Evolutionary conservation across 2,329 filamentous ascomycete genomes (phyloP).

Genomic region (Rutstroemia sp.): DNA sequence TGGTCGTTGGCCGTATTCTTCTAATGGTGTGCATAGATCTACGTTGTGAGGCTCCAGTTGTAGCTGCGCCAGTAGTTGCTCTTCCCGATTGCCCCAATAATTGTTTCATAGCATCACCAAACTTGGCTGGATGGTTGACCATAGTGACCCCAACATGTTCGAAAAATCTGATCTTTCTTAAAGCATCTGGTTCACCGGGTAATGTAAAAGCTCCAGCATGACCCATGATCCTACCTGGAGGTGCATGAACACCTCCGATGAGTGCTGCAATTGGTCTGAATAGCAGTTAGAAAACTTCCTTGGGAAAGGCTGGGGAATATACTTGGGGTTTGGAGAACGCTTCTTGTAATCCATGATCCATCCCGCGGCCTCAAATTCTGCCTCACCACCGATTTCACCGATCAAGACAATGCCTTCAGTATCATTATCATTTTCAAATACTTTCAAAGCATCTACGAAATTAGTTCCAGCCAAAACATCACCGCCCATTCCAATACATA

Average conservation of each 20-base stretch:
- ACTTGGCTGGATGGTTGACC: constrained; percentile 69
- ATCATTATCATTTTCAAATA: constrained; percentile 58
- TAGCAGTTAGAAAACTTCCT: too few species aligned
- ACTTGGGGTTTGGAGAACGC: constrained; percentile 55
- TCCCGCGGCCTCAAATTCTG: constrained; percentile 62
- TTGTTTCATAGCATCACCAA: constrained; percentile 60
- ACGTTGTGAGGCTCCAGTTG: constrained; percentile 35
- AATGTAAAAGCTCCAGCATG: constrained; percentile 69
- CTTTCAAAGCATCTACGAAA: constrained; percentile 60
- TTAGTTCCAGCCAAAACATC: constrained; percentile 68
- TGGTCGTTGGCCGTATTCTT: constrained; percentile 17
- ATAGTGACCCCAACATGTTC: constrained; percentile 59
- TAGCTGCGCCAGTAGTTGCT: constrained; percentile 31
- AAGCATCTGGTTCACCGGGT: constrained; percentile 56
- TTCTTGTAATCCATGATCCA: constrained; percentile 62
- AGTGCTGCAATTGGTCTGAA: constrained; percentile 63
- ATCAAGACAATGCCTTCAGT: constrained; percentile 62
- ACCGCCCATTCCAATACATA: constrained; percentile 68
- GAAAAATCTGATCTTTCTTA: constrained; percentile 61
- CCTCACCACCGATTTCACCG: constrained; percentile 59
- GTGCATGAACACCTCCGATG: constrained; percentile 59
- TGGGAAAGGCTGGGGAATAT: constrained; percentile 11
- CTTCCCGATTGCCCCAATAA: constrained; percentile 40
- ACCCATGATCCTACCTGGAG: constrained; percentile 62
- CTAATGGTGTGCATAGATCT: constrained; percentile 44